Percentiles rank a stretch among this genome's conserved stretches.
Conservation (phyloP, 768 basidiomycete species). For the Lactifluus subvellereus region DNA sequence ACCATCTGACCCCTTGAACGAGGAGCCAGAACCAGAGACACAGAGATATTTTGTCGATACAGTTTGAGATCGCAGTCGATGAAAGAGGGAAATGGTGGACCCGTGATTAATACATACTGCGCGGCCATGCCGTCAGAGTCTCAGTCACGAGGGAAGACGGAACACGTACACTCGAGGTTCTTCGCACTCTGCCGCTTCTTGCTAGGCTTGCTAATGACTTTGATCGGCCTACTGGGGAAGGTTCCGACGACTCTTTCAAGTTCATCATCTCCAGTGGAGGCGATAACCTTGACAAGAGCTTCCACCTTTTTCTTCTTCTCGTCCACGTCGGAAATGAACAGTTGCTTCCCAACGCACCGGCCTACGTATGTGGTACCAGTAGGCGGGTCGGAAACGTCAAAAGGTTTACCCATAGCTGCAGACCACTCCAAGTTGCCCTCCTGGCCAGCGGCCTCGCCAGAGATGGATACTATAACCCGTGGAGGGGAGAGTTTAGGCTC, state of each 20-base stretch:
- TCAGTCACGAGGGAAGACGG: constrained; percentile 19
- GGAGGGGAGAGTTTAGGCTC: constrained; percentile 72
- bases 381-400: constrained; percentile 75
- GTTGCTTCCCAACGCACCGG: constrained; percentile 87
- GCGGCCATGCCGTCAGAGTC: constrained; percentile 13
- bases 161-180: constrained; percentile 75
- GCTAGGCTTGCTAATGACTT: constrained; percentile 96
- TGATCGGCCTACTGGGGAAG: constrained; percentile 93
- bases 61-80: constrained; percentile 91
- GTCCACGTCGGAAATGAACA: constrained; percentile 92
- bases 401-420: constrained; percentile 72
- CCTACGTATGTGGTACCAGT: constrained; percentile 86
- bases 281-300: constrained; percentile 84
- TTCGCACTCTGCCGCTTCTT: constrained; percentile 95
- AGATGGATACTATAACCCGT: constrained; percentile 82
- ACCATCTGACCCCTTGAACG: constrained; percentile 91
- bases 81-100: constrained; percentile 91
- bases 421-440: constrained; percentile 89
- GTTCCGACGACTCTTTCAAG: constrained; percentile 79
- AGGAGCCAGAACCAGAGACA: constrained; percentile 88
- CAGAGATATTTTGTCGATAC: constrained; percentile 95
- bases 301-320: constrained; percentile 95
- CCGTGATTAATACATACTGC: constrained; percentile 94
- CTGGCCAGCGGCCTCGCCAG: constrained; percentile 81
- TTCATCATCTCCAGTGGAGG: constrained; percentile 72